Evolutionary conservation across 2,329 filamentous ascomycete species (phyloP).

Genomic region (Macrophomina tecta): DNA sequence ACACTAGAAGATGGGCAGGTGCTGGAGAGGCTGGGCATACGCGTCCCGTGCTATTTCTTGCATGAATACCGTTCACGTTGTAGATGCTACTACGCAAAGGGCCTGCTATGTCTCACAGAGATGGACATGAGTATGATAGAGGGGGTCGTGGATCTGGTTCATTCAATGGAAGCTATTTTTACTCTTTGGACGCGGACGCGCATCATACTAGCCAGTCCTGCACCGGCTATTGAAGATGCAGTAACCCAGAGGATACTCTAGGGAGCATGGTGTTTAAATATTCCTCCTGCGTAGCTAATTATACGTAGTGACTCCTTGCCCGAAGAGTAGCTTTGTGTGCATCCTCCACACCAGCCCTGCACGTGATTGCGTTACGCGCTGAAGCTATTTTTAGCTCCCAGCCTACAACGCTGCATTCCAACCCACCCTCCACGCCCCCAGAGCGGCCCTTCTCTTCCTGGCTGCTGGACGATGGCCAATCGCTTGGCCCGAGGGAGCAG

Average conservation of each 20-base stretch:
- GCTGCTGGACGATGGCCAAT: background rate
- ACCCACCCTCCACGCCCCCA: slow-evolving; percentile 4
- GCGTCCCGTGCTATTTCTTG: slow-evolving; percentile 4
- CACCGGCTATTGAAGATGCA: background rate
- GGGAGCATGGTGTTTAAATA: slow-evolving; percentile 3
- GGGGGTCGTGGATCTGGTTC: background rate
- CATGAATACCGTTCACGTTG: background rate
- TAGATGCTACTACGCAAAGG: background rate
- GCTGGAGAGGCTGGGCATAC: background rate
- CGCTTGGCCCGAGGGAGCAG: background rate
- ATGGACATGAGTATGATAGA: background rate
- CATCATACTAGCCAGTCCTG: background rate
- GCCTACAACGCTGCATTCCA: slow-evolving; percentile 12
- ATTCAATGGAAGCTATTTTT: slow-evolving; percentile 19
- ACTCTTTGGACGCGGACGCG: slow-evolving; percentile 4
- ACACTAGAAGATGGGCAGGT: background rate
- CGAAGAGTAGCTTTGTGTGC: background rate
- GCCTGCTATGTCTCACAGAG: slow-evolving; percentile 5
- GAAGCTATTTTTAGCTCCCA: slow-evolving; percentile 22
- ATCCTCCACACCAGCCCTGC: background rate
- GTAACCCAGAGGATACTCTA: background rate
- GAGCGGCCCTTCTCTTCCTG: background rate
- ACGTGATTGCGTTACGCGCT: slow-evolving; percentile 16
- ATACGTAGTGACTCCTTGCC: background rate
- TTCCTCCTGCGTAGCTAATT: background rate